A percentile compares a stretch with the other conserved stretches of the same genome.
Conservation (phyloP, 2,329 filamentous ascomycete genomes). For the Didymella glomerata region DNA sequence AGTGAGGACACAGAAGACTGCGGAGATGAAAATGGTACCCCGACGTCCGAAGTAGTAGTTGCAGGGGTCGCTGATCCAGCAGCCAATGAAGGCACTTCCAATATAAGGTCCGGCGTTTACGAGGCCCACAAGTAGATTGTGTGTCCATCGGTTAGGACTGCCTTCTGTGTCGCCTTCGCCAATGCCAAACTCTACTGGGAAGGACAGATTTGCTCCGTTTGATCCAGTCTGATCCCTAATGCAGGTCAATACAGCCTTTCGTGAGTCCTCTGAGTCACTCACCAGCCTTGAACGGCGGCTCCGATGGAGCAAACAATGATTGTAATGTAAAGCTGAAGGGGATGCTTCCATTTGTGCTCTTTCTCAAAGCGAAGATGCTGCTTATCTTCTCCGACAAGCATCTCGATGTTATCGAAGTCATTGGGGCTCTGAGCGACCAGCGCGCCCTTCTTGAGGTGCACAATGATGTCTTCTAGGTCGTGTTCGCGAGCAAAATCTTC, state of each 20-base stretch:
- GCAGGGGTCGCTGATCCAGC: slow-evolving; percentile 40
- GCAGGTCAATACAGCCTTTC: too few relatives aligned
- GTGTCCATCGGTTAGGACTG: slow-evolving; percentile 26
- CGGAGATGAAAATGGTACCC: slow-evolving; percentile 42
- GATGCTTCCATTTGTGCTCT: slow-evolving; percentile 68
- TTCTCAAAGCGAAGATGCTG: slow-evolving; percentile 67
- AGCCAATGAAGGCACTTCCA: slow-evolving; percentile 40
- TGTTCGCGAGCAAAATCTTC: slow-evolving; percentile 70
- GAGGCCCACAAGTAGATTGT: slow-evolving; percentile 28
- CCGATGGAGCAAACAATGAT: slow-evolving; percentile 72
- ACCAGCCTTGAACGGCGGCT: slow-evolving; percentile 61
- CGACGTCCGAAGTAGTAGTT: slow-evolving; percentile 41
- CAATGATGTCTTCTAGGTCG: slow-evolving; percentile 54
- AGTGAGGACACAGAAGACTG: slow-evolving; percentile 36
- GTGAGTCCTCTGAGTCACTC: background rate
- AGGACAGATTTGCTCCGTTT: slow-evolving; percentile 64
- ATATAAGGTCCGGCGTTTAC: slow-evolving; percentile 41
- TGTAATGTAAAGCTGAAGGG: slow-evolving; percentile 67
- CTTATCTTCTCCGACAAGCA: slow-evolving; percentile 68
- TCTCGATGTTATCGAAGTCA: slow-evolving; percentile 67
- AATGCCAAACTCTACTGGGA: slow-evolving; percentile 64
- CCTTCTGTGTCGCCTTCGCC: slow-evolving; percentile 25
- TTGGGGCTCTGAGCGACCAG: slow-evolving; percentile 74
- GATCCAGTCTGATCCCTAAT: slow-evolving; percentile 65
- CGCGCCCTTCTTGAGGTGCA: slow-evolving; percentile 60